Percentiles rank a stretch among this genome's conserved stretches.
Conservation (phyloP, 1,139 yeast species). For the Taphrina pruni region DNA sequence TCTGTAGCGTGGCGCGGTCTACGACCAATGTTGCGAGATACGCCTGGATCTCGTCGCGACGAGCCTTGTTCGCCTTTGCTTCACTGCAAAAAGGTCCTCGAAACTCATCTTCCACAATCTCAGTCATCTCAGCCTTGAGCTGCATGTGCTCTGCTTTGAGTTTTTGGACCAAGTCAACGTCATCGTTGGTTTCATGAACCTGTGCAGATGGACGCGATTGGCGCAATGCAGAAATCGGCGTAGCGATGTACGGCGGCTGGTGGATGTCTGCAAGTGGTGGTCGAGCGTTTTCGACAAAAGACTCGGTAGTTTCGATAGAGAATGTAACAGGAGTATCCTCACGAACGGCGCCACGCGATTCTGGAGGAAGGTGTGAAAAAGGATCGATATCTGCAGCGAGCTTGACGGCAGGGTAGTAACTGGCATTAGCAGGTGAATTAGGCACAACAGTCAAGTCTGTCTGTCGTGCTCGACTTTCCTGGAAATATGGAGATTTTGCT, state of each 20-base stretch:
- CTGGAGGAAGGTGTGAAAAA: not conserved
- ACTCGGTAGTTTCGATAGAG: not conserved
- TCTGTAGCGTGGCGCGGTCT: slow-evolving; percentile 12
- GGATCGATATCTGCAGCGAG: not conserved
- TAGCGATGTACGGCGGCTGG: slow-evolving; percentile 8
- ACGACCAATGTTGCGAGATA: not conserved
- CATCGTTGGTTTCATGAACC: not conserved
- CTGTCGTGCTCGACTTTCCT: not conserved
- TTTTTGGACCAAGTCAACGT: not conserved
- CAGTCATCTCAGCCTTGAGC: slow-evolving; percentile 29
- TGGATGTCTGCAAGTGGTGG: slow-evolving; percentile 7
- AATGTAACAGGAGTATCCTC: slow-evolving; percentile 2
- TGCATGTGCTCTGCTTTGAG: slow-evolving; percentile 24
- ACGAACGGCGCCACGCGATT: not conserved
- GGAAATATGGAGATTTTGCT: slow-evolving; percentile 7
- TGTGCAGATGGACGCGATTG: not conserved
- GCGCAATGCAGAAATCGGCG: slow-evolving; percentile 1
- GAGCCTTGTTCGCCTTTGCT: slow-evolving; percentile 11
- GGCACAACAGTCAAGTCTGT: not conserved
- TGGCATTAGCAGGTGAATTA: slow-evolving; percentile 10
- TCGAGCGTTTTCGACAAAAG: not conserved
- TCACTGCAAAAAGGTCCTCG: slow-evolving; percentile 18
- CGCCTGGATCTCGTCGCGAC: slow-evolving; percentile 6
- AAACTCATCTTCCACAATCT: slow-evolving; percentile 23
- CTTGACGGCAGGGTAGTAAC: not conserved